Evolutionary conservation across 495 filamentous ascomycete genomes (phyloP), one percentile per base, ranked within the genome.

Genomic region (Patellaria atrata): DNA sequence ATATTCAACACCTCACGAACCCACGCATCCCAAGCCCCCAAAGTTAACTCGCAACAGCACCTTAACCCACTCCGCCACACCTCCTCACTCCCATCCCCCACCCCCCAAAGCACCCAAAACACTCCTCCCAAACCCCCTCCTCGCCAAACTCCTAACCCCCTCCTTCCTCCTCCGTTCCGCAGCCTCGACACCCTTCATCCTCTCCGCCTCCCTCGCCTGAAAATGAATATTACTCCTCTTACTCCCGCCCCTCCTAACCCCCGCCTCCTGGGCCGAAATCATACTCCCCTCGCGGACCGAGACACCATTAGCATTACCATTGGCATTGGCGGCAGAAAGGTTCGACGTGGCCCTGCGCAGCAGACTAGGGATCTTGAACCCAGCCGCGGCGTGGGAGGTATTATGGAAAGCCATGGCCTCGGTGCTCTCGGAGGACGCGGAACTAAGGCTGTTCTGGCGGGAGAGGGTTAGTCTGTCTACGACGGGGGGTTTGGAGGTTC

Each of bases 201-300:
- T 57, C 57, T 79, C 75, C 44, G 57, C 75, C 58, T 80, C 86
- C 28, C 83, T 68, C 3, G 80, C 73, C 50, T 86, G 79, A 41
- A 79, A 91, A 47, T 87, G 85, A 21, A 93, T 72, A 22, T 76
- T 73, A 16, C 71, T 77, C 62, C 77, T 82, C 61, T 81, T 85
- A 8, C 71, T 65, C 35, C 72, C 70, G 6, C 58, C 57, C 29
- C 49, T 53, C 29, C 55, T 44, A 8, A 60, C 57, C 3, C 56
- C 63, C 3, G 56, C 55, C 33, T 50, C 54, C 30, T 52, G 54
- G 14, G 48, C 42, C n/a, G n/a, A n/a, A n/a, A n/a, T n/a, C n/a
- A n/a, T n/a, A n/a, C n/a, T n/a, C n/a, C n/a, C n/a, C n/a, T n/a
- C n/a, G 18, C 55, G 51, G 27, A 40, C 65, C 37, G 47, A 55